Conservation (phyloP, 2,329 filamentous ascomycete genomes). For the Elsinoe batatas region DNA sequence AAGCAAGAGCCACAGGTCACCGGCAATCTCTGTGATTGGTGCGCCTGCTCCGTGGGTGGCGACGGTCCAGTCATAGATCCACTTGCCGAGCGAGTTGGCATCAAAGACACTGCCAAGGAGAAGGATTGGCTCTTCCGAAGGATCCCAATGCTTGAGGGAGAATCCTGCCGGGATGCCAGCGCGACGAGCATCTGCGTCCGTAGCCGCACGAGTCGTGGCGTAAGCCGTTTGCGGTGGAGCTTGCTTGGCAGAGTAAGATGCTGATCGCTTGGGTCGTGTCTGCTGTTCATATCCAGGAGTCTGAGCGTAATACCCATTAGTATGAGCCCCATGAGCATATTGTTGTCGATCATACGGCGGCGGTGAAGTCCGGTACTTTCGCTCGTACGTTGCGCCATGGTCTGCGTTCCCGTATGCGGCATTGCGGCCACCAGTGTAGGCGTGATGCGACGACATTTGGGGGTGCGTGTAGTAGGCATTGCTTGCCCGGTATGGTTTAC, state of each 20-base stretch:
- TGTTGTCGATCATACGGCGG: conserved; percentile 43
- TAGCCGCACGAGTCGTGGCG: conserved; percentile 42
- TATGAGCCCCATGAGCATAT: conserved; percentile 41
- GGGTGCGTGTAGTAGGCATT: conserved; percentile 33
- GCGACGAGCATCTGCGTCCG: conserved; percentile 53
- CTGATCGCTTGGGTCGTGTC: conserved; percentile 37
- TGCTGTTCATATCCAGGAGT: conserved; percentile 37
- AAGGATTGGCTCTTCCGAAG: conserved; percentile 84
- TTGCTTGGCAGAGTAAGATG: conserved; percentile 43
- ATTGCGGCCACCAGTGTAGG: conserved; percentile 46
- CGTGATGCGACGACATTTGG: conserved; percentile 44
- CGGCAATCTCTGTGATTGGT: conserved; percentile 81
- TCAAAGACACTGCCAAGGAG: conserved; percentile 93
- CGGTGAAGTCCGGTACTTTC: conserved; percentile 28
- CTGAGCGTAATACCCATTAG: conserved; percentile 45
- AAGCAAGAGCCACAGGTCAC: conserved; percentile 87
- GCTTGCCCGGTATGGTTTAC: conserved; percentile 15
- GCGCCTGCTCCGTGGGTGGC: conserved; percentile 74
- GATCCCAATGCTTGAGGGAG: conserved; percentile 97
- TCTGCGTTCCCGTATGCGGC: conserved; percentile 41
- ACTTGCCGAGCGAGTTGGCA: conserved; percentile 93
- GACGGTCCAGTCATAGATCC: conserved; percentile 99
- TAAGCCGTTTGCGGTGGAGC: conserved; percentile 35
- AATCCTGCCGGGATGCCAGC: conserved; percentile 76
- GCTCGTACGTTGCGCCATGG: conserved; percentile 31